Evolutionary conservation across 164 flowering plant species (phyloP).

Genomic region (Vitis riparia): DNA sequence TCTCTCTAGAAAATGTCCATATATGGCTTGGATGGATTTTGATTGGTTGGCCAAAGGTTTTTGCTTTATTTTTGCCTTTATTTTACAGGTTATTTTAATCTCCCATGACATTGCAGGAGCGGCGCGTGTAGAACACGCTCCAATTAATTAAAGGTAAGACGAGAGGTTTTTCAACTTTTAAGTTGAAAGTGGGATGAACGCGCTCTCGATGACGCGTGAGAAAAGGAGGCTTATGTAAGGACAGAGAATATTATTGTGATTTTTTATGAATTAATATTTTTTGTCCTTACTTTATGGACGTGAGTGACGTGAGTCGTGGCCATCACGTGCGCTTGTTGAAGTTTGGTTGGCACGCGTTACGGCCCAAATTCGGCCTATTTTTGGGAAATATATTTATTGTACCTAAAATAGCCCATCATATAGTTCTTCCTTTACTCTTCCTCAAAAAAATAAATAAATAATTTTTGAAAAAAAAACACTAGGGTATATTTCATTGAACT

Average conservation of each 20-base stretch:
- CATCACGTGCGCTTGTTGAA: constrained; percentile 19
- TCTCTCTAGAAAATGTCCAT: background rate
- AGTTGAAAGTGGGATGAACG: background rate
- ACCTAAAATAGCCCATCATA: too few relatives aligned
- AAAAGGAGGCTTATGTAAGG: too few relatives aligned
- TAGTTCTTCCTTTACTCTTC: too few relatives aligned
- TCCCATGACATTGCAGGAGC: background rate
- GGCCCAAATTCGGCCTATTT: constrained; percentile 4
- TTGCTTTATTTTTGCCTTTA: background rate
- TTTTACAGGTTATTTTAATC: background rate
- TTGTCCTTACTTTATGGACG: background rate
- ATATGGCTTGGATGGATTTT: background rate
- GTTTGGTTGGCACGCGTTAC: background rate
- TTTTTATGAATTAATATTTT: background rate
- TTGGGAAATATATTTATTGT: background rate
- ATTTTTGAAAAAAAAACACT: too few relatives aligned
- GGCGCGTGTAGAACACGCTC: background rate
- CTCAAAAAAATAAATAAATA: too few relatives aligned
- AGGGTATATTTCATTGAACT: too few relatives aligned
- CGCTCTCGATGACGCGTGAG: background rate
- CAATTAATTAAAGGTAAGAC: background rate
- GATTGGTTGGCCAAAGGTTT: constrained; percentile 3
- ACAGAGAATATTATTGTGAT: too few relatives aligned
- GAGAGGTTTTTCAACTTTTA: too few relatives aligned
- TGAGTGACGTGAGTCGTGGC: constrained; percentile 3